Evolutionary conservation across 805 yeast genomes (phyloP).

Genomic region (Myxozyma kluyveri): DNA sequence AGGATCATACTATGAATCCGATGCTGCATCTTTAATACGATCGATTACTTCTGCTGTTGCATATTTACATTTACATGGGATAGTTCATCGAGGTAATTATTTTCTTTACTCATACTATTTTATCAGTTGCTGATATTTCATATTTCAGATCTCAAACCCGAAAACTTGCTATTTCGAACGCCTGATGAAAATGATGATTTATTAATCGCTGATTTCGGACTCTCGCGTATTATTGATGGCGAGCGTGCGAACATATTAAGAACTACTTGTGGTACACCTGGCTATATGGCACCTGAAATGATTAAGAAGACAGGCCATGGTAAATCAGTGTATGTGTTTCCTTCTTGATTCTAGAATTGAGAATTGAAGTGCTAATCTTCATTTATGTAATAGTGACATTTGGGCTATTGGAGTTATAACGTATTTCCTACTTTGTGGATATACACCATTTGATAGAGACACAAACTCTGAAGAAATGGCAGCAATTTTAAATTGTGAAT

Average conservation of each 20-base stretch:
- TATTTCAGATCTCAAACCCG: slow-evolving; percentile 60
- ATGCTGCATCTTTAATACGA: slow-evolving; percentile 50
- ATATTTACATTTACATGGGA: slow-evolving; percentile 56
- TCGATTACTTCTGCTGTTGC: slow-evolving; percentile 55
- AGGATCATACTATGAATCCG: slow-evolving; percentile 48
- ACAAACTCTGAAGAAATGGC: slow-evolving; percentile 63
- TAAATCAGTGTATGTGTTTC: slow-evolving; percentile 43
- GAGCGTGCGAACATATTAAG: slow-evolving; percentile 38
- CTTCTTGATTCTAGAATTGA: not conserved
- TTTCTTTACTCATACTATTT: not conserved
- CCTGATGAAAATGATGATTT: slow-evolving; percentile 43
- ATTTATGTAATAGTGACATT: slow-evolving; percentile 45
- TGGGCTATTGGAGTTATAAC: slow-evolving; percentile 77
- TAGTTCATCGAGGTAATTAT: slow-evolving; percentile 55
- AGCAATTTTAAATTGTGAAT: slow-evolving; percentile 60
- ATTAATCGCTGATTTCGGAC: slow-evolving; percentile 62
- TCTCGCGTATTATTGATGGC: slow-evolving; percentile 51
- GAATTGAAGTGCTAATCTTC: not conserved
- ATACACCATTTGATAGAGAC: slow-evolving; percentile 76
- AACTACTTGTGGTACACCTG: slow-evolving; percentile 65
- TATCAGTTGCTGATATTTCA: not conserved
- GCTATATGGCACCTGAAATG: slow-evolving; percentile 75
- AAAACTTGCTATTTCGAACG: slow-evolving; percentile 56
- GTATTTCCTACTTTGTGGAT: slow-evolving; percentile 69
- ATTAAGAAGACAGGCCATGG: slow-evolving; percentile 54